A percentile compares a stretch with the other conserved stretches of the same genome.
Evolutionary conservation across 306 rosid genomes (phyloP).

Genomic region (Glycyrrhiza uralensis): DNA sequence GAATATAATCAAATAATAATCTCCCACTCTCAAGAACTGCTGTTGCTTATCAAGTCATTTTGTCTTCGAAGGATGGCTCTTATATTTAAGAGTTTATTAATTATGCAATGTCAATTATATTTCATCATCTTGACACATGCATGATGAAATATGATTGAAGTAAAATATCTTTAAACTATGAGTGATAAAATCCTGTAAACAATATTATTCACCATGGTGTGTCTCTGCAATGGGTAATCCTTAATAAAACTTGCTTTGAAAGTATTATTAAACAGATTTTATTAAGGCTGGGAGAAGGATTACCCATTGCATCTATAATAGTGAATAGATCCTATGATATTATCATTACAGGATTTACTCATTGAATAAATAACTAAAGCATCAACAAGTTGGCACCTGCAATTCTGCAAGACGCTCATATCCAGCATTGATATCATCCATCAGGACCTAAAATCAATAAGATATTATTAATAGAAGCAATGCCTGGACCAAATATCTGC

Average conservation of each 20-base stretch:
- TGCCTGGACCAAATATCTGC: not conserved
- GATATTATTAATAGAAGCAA: constrained; percentile 20
- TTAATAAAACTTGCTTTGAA: too few species aligned
- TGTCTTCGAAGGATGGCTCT: not conserved
- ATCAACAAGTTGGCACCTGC: constrained; percentile 51
- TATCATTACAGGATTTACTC: not conserved
- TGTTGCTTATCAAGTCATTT: not conserved
- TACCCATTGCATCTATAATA: not conserved
- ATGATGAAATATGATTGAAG: too few species aligned
- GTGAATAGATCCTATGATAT: not conserved
- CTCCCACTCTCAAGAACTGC: not conserved
- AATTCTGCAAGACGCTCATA: constrained; percentile 88
- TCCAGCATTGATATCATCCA: constrained; percentile 96
- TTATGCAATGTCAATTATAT: too few species aligned
- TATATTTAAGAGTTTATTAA: too few species aligned
- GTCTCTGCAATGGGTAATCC: too few species aligned
- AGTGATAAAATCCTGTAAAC: too few species aligned
- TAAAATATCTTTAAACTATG: too few species aligned
- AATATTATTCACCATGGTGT: too few species aligned
- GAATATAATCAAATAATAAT: not conserved
- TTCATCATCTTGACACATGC: too few species aligned
- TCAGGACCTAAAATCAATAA: constrained; percentile 60
- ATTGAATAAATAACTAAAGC: not conserved
- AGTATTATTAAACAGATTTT: too few species aligned
- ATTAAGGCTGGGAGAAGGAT: not conserved